Evolutionary conservation across 2,329 filamentous ascomycete species (phyloP).

Genomic region (Hyphodiscus sp.): DNA sequence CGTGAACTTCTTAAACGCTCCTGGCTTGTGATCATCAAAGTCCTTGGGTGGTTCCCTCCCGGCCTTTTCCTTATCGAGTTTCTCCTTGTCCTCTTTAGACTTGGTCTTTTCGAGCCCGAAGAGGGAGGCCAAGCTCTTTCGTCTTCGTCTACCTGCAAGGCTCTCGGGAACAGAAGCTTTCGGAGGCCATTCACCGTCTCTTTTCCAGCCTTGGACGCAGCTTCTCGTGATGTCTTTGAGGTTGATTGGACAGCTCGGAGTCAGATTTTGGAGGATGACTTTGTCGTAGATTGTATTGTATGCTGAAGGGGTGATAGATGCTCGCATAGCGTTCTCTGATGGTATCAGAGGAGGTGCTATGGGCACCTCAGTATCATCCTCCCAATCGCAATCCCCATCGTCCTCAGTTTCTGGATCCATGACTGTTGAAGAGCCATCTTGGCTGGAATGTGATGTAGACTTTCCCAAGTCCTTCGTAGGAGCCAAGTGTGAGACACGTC

Average conservation of each 20-base stretch:
- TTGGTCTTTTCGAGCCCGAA: slow-evolving; percentile 19
- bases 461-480: background rate
- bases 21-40: background rate
- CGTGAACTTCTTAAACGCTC: background rate
- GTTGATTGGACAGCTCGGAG: slow-evolving; percentile 84
- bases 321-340: slow-evolving; percentile 66
- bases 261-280: slow-evolving; percentile 71
- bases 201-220: slow-evolving; percentile 86
- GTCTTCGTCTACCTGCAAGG: slow-evolving; percentile 14
- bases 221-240: slow-evolving; percentile 72
- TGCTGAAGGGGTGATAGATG: slow-evolving; percentile 64
- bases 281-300: slow-evolving; percentile 87
- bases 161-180: slow-evolving; percentile 42
- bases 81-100: slow-evolving; percentile 5
- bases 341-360: slow-evolving; percentile 69
- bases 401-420: slow-evolving; percentile 15
- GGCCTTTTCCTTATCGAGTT: slow-evolving; percentile 1
- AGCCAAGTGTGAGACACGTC: slow-evolving; percentile 41
- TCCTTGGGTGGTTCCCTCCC: background rate
- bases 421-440: slow-evolving; percentile 19
- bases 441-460: slow-evolving; percentile 31
- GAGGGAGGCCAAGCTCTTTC: slow-evolving; percentile 25
- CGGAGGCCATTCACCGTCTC: slow-evolving; percentile 89
- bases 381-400: slow-evolving; percentile 19
- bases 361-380: slow-evolving; percentile 45